Percentiles rank a stretch among this genome's conserved stretches.
These are phyloP conservation scores for Rhizopogon roseolus DNA, from an alignment of 768 basidiomycete species.

Conservation along the genomic window DNA sequence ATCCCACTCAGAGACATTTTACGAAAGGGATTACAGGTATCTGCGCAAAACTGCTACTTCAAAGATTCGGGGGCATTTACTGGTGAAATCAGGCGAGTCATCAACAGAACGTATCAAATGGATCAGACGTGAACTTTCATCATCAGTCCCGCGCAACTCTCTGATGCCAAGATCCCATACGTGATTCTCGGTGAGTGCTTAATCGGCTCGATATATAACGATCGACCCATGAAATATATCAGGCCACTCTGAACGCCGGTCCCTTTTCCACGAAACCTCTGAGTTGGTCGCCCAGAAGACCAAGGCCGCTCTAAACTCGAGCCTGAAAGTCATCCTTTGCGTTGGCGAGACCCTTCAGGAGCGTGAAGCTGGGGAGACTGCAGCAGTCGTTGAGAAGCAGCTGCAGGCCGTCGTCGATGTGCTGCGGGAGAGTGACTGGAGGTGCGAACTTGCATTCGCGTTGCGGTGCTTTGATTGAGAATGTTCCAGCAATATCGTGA, in stretches of 20 bases:
- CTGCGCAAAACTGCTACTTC: constrained; percentile 90
- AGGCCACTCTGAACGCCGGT: constrained; percentile 97
- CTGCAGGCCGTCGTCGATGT: constrained; percentile 68
- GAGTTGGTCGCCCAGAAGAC: constrained; percentile 83
- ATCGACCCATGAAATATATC: background rate
- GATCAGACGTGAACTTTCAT: background rate
- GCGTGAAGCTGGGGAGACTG: constrained; percentile 77
- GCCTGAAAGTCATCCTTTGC: constrained; percentile 89
- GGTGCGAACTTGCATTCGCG: constrained; percentile 39
- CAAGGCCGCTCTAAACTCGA: constrained; percentile 69
- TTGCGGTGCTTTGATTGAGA: background rate
- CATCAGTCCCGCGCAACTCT: constrained; percentile 73
- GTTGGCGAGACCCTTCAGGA: constrained; percentile 91
- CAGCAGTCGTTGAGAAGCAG: constrained; percentile 76
- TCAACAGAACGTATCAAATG: background rate
- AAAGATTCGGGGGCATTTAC: constrained; percentile 89
- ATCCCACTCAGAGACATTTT: constrained; percentile 61
- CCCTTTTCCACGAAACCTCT: constrained; percentile 86
- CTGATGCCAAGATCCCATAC: constrained; percentile 82
- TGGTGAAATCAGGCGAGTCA: constrained; percentile 84
- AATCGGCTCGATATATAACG: background rate
- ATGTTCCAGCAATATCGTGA: constrained; percentile 69
- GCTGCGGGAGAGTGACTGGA: constrained; percentile 70
- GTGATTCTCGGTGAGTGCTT: constrained; percentile 75
- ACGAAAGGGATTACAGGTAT: constrained; percentile 66